Conservation (phyloP, 805 yeast species). For the Hemisphaericaspora nanyangensis region DNA sequence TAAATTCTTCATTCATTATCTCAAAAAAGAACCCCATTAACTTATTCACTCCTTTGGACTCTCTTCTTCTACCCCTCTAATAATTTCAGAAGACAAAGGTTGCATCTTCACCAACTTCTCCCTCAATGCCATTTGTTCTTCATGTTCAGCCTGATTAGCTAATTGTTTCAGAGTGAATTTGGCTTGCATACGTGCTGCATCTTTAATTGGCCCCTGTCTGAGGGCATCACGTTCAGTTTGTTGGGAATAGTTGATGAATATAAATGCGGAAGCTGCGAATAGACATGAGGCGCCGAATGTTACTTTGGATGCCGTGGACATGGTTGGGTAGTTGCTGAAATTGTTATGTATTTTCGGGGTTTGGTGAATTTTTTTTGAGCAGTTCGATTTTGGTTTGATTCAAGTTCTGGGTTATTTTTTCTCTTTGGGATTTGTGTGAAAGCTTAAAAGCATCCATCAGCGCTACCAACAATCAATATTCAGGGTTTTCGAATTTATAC, state of each 20-base stretch:
- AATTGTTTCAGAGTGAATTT: slow-evolving; percentile 42
- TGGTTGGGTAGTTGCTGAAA: slow-evolving; percentile 16
- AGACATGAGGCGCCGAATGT: slow-evolving; percentile 61
- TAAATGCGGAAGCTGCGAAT: slow-evolving; percentile 55
- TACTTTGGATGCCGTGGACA: slow-evolving; percentile 79
- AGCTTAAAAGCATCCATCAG: no score
- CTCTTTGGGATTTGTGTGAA: no score
- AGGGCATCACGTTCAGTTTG: slow-evolving; percentile 65
- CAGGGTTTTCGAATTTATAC: no score
- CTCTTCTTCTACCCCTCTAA: slow-evolving; percentile 26
- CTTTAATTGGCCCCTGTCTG: slow-evolving; percentile 82
- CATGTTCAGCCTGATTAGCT: slow-evolving; percentile 62
- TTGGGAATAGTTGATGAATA: slow-evolving; percentile 70
- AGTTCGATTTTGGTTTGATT: not conserved
- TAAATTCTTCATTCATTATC: no score
- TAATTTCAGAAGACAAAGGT: slow-evolving; percentile 46
- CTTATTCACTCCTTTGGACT: no score
- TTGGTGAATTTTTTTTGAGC: not conserved
- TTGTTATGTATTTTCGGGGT: not conserved
- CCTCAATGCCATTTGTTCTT: slow-evolving; percentile 56
- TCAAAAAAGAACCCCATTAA: no score
- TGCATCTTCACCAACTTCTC: slow-evolving; percentile 56
- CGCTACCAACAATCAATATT: no score
- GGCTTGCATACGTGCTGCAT: slow-evolving; percentile 59
- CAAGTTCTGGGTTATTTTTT: no score